A percentile compares a stretch with the other conserved stretches of the same genome.
phyloP scores from a whole-genome alignment of 495 filamentous ascomycete genomes.

The Ascobolus immersus region DNA sequence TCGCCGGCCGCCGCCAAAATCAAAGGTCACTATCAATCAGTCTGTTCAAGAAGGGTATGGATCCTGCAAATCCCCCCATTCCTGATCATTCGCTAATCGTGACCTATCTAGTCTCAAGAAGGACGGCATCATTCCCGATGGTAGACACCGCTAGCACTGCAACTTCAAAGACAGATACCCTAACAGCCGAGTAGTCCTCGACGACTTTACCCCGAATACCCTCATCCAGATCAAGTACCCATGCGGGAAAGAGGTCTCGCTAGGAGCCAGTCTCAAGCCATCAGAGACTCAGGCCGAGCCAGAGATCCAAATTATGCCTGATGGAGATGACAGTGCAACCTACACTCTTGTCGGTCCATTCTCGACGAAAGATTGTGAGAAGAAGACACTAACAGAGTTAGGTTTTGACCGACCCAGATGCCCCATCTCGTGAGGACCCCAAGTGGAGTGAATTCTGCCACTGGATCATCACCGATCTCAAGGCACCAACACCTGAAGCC shows the following conservation, averaged over 20 bases:
- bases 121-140: conserved; percentile 35
- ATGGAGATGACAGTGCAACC: conserved; percentile 8
- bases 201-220: conserved; percentile 34
- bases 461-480: conserved; percentile 32
- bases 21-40: conserved; percentile 15
- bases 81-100: background rate
- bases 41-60: conserved; percentile 6
- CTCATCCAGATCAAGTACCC: conserved; percentile 27
- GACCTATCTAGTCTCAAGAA: conserved; percentile 23
- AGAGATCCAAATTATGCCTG: conserved; percentile 19
- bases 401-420: conserved; percentile 41
- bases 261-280: conserved; percentile 38
- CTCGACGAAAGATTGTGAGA: background rate
- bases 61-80: background rate
- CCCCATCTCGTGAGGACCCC: conserved; percentile 35
- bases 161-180: background rate
- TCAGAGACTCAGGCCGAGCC: conserved; percentile 26
- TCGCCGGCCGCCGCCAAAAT: too few species aligned
- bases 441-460: conserved; percentile 50
- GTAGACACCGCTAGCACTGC: conserved; percentile 12
- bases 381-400: conserved; percentile 8
- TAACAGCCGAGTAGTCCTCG: conserved; percentile 24
- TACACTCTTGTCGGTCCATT: conserved; percentile 11
- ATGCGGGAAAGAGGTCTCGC: conserved; percentile 19
- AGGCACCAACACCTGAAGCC: conserved; percentile 7